Conservation (phyloP, 345 rosid genomes). For the Populus ilicifolia region DNA sequence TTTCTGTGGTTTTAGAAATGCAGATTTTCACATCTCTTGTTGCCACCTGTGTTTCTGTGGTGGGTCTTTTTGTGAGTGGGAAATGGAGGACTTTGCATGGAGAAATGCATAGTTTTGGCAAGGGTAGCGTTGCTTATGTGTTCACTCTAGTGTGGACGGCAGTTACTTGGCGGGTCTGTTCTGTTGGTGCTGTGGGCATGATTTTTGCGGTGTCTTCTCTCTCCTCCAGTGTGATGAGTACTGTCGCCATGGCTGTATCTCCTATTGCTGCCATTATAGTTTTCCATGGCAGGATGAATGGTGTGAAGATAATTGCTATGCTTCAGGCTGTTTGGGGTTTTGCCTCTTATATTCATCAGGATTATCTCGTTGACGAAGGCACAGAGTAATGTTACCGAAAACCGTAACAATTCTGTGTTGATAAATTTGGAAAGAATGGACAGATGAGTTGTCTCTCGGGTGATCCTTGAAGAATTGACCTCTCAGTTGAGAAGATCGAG, state of each 20-base stretch:
- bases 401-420: constrained; percentile 16
- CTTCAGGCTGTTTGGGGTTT: constrained; percentile 62
- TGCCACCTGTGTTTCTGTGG: constrained; percentile 35
- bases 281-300: constrained; percentile 61
- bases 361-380: constrained; percentile 46
- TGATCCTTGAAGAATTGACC: too few relatives aligned
- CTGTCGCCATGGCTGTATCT: constrained; percentile 53
- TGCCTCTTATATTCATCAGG: constrained; percentile 52
- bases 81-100: constrained; percentile 61
- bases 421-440: neutral
- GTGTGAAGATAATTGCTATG: constrained; percentile 60
- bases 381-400: constrained; percentile 8
- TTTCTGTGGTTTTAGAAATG: constrained; percentile 54
- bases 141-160: constrained; percentile 54
- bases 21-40: constrained; percentile 52
- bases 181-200: constrained; percentile 71
- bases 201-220: constrained; percentile 62
- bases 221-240: constrained; percentile 68
- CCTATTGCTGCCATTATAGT: constrained; percentile 50
- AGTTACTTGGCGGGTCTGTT: constrained; percentile 58
- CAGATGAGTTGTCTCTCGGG: neutral
- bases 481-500: too few relatives aligned
- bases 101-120: constrained; percentile 47
- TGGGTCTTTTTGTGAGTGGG: constrained; percentile 58
- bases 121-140: constrained; percentile 47